Conservation (phyloP, 768 basidiomycete genomes). For the Boletellus emodensis region DNA sequence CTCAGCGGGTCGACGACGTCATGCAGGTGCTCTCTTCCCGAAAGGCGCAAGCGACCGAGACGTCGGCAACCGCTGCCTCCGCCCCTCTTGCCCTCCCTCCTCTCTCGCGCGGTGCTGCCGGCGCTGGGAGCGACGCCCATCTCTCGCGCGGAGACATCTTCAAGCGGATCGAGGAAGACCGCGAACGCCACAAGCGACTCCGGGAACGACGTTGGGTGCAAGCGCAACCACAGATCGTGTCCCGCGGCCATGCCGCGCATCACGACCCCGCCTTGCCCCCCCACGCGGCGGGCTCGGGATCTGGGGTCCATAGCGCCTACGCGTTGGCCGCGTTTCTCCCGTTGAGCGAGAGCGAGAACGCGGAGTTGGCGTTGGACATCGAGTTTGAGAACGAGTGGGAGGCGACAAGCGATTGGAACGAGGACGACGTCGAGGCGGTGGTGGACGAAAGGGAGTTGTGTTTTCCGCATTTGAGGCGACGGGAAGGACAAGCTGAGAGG, state of each 20-base stretch:
- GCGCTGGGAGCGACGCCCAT: slow-evolving; percentile 8
- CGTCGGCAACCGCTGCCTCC: slow-evolving; percentile 16
- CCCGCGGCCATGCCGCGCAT: slow-evolving; percentile 1
- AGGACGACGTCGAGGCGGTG: slow-evolving; percentile 78
- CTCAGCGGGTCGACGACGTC: slow-evolving; percentile 70
- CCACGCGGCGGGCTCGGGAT: neutral
- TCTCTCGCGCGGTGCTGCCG: slow-evolving; percentile 1
- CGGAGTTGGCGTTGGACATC: slow-evolving; percentile 64
- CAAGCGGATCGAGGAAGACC: slow-evolving; percentile 87
- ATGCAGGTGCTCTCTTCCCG: slow-evolving; percentile 54
- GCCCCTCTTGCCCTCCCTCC: slow-evolving; percentile 3
- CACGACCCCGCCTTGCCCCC: slow-evolving; percentile 5
- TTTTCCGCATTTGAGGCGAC: slow-evolving; percentile 41
- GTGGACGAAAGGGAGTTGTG: slow-evolving; percentile 68
- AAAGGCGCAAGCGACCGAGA: slow-evolving; percentile 21
- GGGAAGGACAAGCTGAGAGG: neutral
- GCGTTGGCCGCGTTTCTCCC: slow-evolving; percentile 24
- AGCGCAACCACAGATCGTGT: slow-evolving; percentile 48
- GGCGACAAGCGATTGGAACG: slow-evolving; percentile 87
- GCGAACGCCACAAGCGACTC: slow-evolving; percentile 88
- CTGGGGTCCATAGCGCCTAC: slow-evolving; percentile 7
- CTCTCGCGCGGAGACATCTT: slow-evolving; percentile 69
- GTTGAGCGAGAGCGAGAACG: slow-evolving; percentile 41
- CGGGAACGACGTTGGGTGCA: slow-evolving; percentile 93
- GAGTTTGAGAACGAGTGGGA: slow-evolving; percentile 92